Base-by-base conservation (phyloP, 1,284 basidiomycete genomes). In the Melanopsichium pennsylvanicum region DNA sequence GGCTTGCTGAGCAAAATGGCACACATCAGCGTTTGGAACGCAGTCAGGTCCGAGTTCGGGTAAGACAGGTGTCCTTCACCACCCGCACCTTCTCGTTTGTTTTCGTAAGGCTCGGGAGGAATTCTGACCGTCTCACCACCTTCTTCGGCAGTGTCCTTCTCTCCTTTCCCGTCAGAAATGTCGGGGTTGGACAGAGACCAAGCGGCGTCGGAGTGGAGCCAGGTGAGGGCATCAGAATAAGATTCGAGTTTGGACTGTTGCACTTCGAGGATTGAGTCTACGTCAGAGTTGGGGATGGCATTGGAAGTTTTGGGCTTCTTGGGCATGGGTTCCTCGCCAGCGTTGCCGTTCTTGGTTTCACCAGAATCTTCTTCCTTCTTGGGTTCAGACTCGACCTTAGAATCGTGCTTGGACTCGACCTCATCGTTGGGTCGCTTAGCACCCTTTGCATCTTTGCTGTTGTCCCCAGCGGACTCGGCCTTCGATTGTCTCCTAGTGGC, bases 1-100 rank as follows among this genome's bases (percentile, higher is more conserved):
- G 71, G 71, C 50, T 71, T 74, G 57, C 52, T 59, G 21, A 71
- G 49, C 23, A 74, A 29, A n/a, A 60, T 51, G 5, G 64, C 56
- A 29, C 59, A 69, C 16, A 74, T 42, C 9, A 74, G 43, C 12
- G 55, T 49, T 25, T 71, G 59, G 51, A 74, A 74, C 3, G 63
- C 56, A 3, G 63, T 60, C 12, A 74, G 48, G 37, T 66, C 58
- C 15, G 54, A 57, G 29, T 68, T 60, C 2, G 68, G 61, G 45
- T 71, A 74, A 5, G 46, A 47, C 1, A 66, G 64, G 16, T 57
- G 48, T 8, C 59, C 57, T 13, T 46, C 60, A 16, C 15, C 16
- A 0, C 19, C 34, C 2, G 42, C 61, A 16, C 49, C 47, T 1
- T 23, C 23, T 8, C 51, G 45, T 29, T 57, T 60, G 50, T 66